Evolutionary conservation across 2,329 filamentous ascomycete genomes (phyloP).

Genomic region (Pleurostoma richardsiae): DNA sequence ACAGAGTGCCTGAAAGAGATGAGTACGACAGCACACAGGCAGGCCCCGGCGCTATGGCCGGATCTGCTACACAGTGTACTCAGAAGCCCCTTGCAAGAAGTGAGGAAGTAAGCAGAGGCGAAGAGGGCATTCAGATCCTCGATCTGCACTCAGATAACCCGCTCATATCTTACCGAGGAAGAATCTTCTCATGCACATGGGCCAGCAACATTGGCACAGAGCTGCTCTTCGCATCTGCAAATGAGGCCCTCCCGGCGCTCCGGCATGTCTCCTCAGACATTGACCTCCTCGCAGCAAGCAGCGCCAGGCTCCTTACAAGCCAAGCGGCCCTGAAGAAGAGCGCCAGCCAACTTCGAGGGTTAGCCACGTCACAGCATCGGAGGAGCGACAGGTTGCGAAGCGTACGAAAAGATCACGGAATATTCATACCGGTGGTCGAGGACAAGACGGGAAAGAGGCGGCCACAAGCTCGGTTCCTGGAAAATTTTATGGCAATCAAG

Average conservation of each 20-base stretch:
- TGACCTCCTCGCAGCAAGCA: slow-evolving; percentile 68
- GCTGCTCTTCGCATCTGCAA: slow-evolving; percentile 56
- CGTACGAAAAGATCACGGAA: slow-evolving; percentile 34
- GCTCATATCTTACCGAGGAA: slow-evolving; percentile 72
- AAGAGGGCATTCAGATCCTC: slow-evolving; percentile 65
- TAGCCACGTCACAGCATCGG: slow-evolving; percentile 26
- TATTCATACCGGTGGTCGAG: slow-evolving; percentile 39
- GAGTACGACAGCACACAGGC: too few species aligned
- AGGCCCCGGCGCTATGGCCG: too few species aligned
- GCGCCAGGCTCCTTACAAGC: slow-evolving; percentile 63
- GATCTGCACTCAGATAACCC: slow-evolving; percentile 74
- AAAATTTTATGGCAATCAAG: slow-evolving; percentile 62
- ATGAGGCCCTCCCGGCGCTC: slow-evolving; percentile 35
- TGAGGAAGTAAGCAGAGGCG: slow-evolving; percentile 8
- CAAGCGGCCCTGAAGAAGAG: slow-evolving; percentile 53
- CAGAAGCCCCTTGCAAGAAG: too few species aligned
- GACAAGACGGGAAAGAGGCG: slow-evolving; percentile 42
- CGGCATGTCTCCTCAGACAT: slow-evolving; percentile 53
- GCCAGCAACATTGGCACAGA: slow-evolving; percentile 79
- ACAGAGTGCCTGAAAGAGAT: not conserved
- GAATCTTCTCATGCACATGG: slow-evolving; percentile 78
- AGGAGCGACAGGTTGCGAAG: slow-evolving; percentile 8
- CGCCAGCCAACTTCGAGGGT: slow-evolving; percentile 12
- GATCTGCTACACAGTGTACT: too few species aligned
- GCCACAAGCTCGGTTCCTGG: slow-evolving; percentile 53